These are phyloP conservation scores for Russula sp. DNA, from an alignment of 768 basidiomycete genomes.

Conservation along the genomic window DNA sequence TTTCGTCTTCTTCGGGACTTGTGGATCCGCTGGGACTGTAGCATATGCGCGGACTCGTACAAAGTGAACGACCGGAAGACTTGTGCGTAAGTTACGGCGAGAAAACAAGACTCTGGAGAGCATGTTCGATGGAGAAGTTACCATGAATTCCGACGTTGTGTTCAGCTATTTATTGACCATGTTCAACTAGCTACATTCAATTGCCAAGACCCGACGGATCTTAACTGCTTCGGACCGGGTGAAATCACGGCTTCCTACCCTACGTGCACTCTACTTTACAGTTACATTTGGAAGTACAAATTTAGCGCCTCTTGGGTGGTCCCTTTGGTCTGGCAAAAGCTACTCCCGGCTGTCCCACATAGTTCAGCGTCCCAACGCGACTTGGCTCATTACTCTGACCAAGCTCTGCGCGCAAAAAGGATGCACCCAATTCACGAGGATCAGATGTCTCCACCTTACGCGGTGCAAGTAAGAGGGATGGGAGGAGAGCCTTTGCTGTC, in stretches of 20 bases:
- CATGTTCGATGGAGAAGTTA: constrained; percentile 1
- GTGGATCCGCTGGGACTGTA: constrained; percentile 21
- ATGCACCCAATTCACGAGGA: constrained; percentile 62
- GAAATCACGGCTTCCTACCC: background rate
- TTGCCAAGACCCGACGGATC: background rate
- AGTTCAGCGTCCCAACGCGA: constrained; percentile 24
- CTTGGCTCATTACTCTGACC: constrained; percentile 29
- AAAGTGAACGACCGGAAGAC: constrained; percentile 1
- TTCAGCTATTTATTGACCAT: background rate
- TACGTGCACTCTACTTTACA: background rate
- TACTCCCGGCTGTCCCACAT: constrained; percentile 34
- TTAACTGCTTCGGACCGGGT: background rate
- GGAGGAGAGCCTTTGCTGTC: constrained; percentile 48
- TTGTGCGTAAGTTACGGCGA: background rate
- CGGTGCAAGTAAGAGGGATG: constrained; percentile 38
- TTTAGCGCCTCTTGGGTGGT: constrained; percentile 48
- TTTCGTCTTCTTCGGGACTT: constrained; percentile 44
- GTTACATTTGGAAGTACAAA: background rate
- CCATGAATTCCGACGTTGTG: background rate
- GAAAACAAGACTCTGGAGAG: background rate
- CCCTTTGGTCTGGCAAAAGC: constrained; percentile 67
- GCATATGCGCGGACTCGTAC: constrained; percentile 15
- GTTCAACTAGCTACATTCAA: too few species aligned
- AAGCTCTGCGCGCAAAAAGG: constrained; percentile 55
- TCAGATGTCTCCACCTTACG: constrained; percentile 83